Evolutionary conservation across 208 protist species (phyloP).

Genomic region (Trypanosoma lewisi): DNA sequence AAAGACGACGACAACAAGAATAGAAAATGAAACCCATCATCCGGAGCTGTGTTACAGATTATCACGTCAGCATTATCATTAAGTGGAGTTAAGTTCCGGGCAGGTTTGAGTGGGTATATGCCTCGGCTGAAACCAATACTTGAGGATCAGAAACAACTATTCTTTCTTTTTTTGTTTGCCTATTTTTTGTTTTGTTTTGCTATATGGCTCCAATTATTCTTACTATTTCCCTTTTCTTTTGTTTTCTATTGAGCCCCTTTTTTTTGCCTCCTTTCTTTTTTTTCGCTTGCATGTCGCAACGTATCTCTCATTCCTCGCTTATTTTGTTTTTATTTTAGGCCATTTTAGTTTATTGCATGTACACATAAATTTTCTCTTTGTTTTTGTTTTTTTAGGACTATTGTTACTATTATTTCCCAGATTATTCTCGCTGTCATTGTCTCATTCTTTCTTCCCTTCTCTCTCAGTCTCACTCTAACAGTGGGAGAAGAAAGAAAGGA

Average conservation of each 20-base stretch:
- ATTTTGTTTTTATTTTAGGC: neutral
- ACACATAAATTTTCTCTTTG: neutral
- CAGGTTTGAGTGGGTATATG: no score
- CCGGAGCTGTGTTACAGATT: no score
- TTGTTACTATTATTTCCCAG: neutral
- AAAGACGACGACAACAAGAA: no score
- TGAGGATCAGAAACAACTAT: no score
- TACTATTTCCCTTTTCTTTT: slow-evolving; percentile 10
- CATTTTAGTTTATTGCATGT: no score
- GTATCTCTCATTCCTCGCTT: neutral
- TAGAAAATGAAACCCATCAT: no score
- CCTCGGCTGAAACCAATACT: no score
- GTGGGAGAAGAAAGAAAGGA: no score
- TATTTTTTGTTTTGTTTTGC: slow-evolving; percentile 2
- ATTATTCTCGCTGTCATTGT: neutral
- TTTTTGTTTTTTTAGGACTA: neutral
- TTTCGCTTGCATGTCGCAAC: neutral
- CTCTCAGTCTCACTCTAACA: neutral
- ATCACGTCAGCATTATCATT: no score
- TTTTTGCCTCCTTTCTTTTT: neutral
- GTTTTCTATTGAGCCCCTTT: neutral
- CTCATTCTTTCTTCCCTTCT: neutral
- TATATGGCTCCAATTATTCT: slow-evolving; percentile 15
- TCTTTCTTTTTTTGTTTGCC: neutral
- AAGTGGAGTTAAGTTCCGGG: no score